phyloP scores from a whole-genome alignment of 1,284 basidiomycete genomes.

The Leccinum ponderosum region DNA sequence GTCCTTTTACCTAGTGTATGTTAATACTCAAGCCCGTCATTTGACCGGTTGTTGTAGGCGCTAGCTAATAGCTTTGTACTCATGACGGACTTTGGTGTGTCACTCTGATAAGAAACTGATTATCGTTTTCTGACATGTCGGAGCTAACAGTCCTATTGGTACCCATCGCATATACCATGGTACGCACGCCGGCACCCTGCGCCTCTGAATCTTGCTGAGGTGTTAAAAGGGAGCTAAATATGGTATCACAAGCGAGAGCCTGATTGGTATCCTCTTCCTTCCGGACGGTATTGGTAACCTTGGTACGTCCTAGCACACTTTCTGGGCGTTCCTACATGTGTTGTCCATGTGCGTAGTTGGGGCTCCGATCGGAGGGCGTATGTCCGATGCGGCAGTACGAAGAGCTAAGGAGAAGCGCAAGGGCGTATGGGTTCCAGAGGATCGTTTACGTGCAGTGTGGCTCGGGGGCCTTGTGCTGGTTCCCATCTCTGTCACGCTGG shows the following conservation, averaged over 20 bases:
- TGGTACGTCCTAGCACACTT: constrained; percentile 29
- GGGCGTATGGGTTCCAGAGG: constrained; percentile 57
- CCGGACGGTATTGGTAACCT: constrained; percentile 63
- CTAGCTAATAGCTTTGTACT: constrained; percentile 41
- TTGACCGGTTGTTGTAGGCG: constrained; percentile 33
- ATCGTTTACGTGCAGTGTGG: constrained; percentile 53
- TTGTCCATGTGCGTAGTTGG: constrained; percentile 41
- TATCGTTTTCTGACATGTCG: not conserved
- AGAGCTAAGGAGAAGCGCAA: constrained; percentile 48
- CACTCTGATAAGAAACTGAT: not conserved
- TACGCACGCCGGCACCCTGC: constrained; percentile 13
- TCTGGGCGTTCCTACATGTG: not conserved
- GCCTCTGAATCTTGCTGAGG: constrained; percentile 5
- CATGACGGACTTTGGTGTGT: constrained; percentile 47
- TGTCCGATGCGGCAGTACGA: constrained; percentile 53
- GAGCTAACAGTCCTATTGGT: constrained; percentile 36
- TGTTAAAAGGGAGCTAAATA: constrained; percentile 52
- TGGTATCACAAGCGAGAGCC: constrained; percentile 55
- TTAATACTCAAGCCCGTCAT: not conserved
- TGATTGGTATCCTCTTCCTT: constrained; percentile 63
- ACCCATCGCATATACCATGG: constrained; percentile 36
- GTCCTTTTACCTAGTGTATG: constrained; percentile 25
- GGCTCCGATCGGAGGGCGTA: constrained; percentile 49
- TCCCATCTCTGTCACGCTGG: constrained; percentile 29
- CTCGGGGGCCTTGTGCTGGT: constrained; percentile 47